Base-by-base conservation (phyloP, 352 stramenopile species). In the Phytopythium chamaehyphon region DNA sequence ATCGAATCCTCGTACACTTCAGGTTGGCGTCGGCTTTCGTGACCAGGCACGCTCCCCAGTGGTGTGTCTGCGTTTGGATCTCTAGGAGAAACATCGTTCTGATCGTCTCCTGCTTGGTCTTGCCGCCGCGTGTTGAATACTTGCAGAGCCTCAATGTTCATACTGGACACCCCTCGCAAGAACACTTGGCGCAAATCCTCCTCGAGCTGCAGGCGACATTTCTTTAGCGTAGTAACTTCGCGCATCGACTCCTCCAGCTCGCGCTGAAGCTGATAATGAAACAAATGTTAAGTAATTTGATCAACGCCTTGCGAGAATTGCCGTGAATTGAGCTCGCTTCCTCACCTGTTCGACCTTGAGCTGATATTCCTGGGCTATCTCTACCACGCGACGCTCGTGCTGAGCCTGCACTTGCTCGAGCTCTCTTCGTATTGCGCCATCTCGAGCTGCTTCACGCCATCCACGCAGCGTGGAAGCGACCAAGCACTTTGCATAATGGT, bases 131-230 rank as follows among this genome's bases (percentile, higher is more conserved):
- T 40, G n/a, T 68, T 75, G 55, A 88, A 86, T 1, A 81, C 64
- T 23, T 60, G 76, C 19, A 88, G 61, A 9, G 77, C 77, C 45
- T 88, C 77, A n/a, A 88, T 84, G 36, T 88, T 88, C 77, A 88
- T 86, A 4, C 74, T 68, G n/a, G 77, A 88, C 12, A 88, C 73
- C 1, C 77, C 77, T 18, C 77, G 74, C 23, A 88, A 52, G 47
- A 88, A 88, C 16, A 88, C 72, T 46, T 86, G 66, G 9, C 75
- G 70, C 14, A 88, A 53, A 47, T 88, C 69, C 26, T 83, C 73
- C 55, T 88, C 77, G 10, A 88, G 53, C 38, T 77, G 68, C 31
- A 80, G 64, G 0, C 62, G 66, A 21, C 62, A 71, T 14, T 71
- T 64, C 18, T 82, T 63, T 6, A 73, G 62, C n/a, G 69, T 51